Base-by-base conservation (phyloP, 192 early-diverging fungal species). In the Funneliformis geosporum region DNA sequence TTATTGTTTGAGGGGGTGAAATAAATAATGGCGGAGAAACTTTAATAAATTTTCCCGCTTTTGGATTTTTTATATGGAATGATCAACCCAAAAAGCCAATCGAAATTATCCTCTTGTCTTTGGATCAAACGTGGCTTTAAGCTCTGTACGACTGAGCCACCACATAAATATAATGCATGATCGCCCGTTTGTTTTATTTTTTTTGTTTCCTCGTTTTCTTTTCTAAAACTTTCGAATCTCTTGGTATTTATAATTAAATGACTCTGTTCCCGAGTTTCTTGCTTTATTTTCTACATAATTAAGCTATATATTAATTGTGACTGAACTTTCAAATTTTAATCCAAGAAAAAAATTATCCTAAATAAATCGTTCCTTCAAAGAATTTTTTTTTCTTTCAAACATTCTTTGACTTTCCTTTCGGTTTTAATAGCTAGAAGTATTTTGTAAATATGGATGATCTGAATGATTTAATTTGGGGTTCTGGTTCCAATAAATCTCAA, bases 401-500 rank as follows among this genome's bases (percentile, higher is more conserved):
- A 55, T 18, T 18, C 33, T 33, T 33, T 33, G 33, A 33, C 33
- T 2, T 33, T 2, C 33, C 2, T 33, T 33, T 55, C 8, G 3
- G 11, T 47, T 47, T 55, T 4, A 18, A 18, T 55, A 5, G 14
- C 10, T 47, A 12, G 2, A 12, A 12, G 8, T 11, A 28, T 61
- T n/a, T 60, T 60, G 16, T 21, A 50, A 55, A 55, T 23, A 73
- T 73, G 72, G 72, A 73, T 23, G 72, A 73, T 59, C 27, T 73
- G 10, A 50, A 73, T 59, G 72, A 73, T 6, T 38, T 73, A 44
- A 73, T 50, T 46, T 73, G 72, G 72, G 27, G 42, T 59, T 50
- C 44, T 46, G 23, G n/a, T 14, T 33, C 44, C 5, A 55, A 23
- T 10, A 73, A 39, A 73, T 33, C 72, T 55, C 21, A 3, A 1